Conservation (phyloP, 2,329 filamentous ascomycete genomes). For the Chrysosporium keratinophilum region DNA sequence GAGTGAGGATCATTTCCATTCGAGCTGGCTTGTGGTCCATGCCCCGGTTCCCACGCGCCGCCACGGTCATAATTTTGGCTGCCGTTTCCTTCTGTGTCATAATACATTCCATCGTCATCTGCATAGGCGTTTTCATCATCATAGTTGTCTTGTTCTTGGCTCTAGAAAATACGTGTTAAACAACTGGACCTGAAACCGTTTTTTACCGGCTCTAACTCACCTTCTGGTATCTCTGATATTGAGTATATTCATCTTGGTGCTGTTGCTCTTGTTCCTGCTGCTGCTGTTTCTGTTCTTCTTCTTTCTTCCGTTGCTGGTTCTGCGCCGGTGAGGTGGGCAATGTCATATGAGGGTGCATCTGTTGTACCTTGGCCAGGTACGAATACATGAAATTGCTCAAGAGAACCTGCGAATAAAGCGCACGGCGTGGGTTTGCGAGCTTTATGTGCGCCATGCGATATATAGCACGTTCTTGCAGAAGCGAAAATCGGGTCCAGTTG, state of each 20-base stretch:
- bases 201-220: slow-evolving; percentile 3
- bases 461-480: slow-evolving; percentile 90
- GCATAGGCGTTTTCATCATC: slow-evolving; percentile 39
- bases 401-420: slow-evolving; percentile 85
- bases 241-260: slow-evolving; percentile 19
- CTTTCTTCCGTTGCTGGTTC: slow-evolving; percentile 38
- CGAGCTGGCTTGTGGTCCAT: slow-evolving; percentile 27
- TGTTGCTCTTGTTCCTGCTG: slow-evolving; percentile 33
- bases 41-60: slow-evolving; percentile 27
- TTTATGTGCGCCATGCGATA: slow-evolving; percentile 99
- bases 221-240: slow-evolving; percentile 39
- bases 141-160: slow-evolving; percentile 28
- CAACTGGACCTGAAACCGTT: background rate
- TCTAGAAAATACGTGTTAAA: slow-evolving; percentile 11
- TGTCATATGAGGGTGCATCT: slow-evolving; percentile 94
- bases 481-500: slow-evolving; percentile 89
- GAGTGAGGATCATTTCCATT: slow-evolving; percentile 35
- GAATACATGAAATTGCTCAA: slow-evolving; percentile 99
- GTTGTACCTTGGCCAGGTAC: slow-evolving; percentile 95
- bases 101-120: slow-evolving; percentile 44
- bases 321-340: slow-evolving; percentile 71
- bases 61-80: slow-evolving; percentile 34
- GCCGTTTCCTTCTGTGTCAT: slow-evolving; percentile 38
- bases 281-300: slow-evolving; percentile 24
- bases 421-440: slow-evolving; percentile 87